Percentiles rank a stretch among this genome's conserved stretches.
phyloP scores from a whole-genome alignment of 306 rosid species.

The Abrus pulchellus region DNA sequence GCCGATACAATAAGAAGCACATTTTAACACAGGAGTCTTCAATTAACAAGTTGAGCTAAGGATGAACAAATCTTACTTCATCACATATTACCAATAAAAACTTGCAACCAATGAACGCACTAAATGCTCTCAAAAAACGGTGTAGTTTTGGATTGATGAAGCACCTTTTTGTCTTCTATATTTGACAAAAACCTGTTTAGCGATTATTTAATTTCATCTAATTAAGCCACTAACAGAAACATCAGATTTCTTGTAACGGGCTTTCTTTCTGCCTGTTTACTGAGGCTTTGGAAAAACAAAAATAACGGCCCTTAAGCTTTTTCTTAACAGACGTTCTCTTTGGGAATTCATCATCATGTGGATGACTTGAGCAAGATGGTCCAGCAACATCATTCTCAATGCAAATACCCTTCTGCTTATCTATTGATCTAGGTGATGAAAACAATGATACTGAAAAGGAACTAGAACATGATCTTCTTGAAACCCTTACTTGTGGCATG shows the following conservation, averaged over 20 bases:
- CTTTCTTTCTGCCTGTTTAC: conserved; percentile 58
- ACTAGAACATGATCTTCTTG: conserved; percentile 75
- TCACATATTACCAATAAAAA: conserved; percentile 18
- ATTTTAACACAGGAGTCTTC: conserved; percentile 8
- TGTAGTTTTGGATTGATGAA: background rate
- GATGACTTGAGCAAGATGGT: conserved; percentile 65
- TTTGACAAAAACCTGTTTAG: conserved; percentile 11
- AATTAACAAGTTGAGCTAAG: conserved; percentile 1
- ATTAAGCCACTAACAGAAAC: conserved; percentile 66
- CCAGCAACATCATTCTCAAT: conserved; percentile 62
- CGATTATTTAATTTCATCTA: background rate
- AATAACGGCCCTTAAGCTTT: conserved; percentile 64
- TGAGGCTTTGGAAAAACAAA: conserved; percentile 71
- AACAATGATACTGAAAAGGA: conserved; percentile 74
- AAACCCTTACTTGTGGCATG: conserved; percentile 61
- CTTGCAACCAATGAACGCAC: conserved; percentile 27
- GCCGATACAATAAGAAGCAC: conserved; percentile 12
- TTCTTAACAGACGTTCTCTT: conserved; percentile 52
- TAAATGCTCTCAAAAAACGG: background rate
- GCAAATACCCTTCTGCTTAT: conserved; percentile 67
- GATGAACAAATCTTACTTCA: conserved; percentile 4
- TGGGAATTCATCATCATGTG: conserved; percentile 40
- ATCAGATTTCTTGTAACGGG: conserved; percentile 57
- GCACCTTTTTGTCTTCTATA: background rate
- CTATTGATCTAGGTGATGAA: conserved; percentile 71